Evolutionary conservation across 2,329 filamentous ascomycete genomes (phyloP), one percentile per base, ranked within the genome.

Genomic region (Aspergillus sp.): DNA sequence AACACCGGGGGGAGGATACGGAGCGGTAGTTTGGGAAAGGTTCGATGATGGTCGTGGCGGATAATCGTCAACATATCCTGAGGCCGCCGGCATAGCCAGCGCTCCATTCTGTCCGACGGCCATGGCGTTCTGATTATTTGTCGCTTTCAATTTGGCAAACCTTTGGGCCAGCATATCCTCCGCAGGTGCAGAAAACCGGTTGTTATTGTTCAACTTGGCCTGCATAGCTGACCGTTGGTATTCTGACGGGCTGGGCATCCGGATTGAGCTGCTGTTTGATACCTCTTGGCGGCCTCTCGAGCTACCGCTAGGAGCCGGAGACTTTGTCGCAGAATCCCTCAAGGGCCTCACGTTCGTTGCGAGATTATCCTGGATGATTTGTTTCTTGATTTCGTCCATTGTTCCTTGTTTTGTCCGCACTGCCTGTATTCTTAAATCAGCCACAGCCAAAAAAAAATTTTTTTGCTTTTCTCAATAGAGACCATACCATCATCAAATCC

Each of bases 401-500:
- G 64, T 66, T 39, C 62, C 64, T 56, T 72, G 67, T 50, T 71
- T 70, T n/a, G 64, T 65, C 42, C 65, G 59, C 9, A 69, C 63
- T 19, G 66, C 63, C 63, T 67, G 52, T 22, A 27, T 39, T 43
- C 20, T 39, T 19, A 15, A 17, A 47, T 59, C 39, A 60, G 52
- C 17, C 37, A 19, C 22, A 7, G 37, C 37, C 9, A 20, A 7
- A 22, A 2, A 10, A 15, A 19, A 5, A 17, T 9, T n/a, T n/a
- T n/a, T n/a, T 19, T 4, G 12, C 7, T 22, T 12, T 22, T 30
- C 25, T 12, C 22, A 13, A 32, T 30, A 42, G 17, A 17, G 35
- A 13, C 41, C 56, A 44, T 60, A 65, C 65, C 63, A 62, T 61
- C 81, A 54, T 80, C 74, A 78, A 61, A 39, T 69, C 60, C 41